A percentile compares a stretch with the other conserved stretches of the same genome.
These are phyloP conservation scores for Vitis riparia DNA, from an alignment of 164 flowering plant species.

Conservation along the genomic window DNA sequence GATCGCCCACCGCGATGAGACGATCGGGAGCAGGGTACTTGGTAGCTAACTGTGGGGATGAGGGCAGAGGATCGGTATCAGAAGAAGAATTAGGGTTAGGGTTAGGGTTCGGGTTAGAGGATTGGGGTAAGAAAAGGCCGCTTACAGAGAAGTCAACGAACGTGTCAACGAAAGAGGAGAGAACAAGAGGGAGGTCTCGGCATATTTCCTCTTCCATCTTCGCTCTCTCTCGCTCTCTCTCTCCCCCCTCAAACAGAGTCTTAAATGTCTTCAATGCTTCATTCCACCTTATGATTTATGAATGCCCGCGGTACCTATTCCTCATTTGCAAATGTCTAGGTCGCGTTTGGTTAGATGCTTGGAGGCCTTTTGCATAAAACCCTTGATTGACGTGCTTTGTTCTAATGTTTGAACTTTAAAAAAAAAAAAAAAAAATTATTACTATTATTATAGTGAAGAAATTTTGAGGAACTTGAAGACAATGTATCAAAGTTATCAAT, in stretches of 20 bases:
- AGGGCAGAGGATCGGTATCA: not conserved
- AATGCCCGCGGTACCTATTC: too few species aligned
- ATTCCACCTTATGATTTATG: not conserved
- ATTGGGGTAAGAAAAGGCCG: constrained; percentile 47
- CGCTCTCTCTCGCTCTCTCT: not conserved
- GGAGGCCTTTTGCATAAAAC: too few species aligned
- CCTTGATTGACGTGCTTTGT: too few species aligned
- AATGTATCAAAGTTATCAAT: too few species aligned
- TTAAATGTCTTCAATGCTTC: too few species aligned
- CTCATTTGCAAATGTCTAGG: too few species aligned
- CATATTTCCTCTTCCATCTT: constrained; percentile 24
- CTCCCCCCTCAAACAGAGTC: not conserved
- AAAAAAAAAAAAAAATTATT: too few species aligned
- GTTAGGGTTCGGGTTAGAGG: constrained; percentile 4
- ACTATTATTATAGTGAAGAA: too few species aligned
- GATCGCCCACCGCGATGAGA: constrained; percentile 84
- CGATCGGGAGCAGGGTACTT: constrained; percentile 58
- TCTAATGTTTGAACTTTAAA: too few species aligned
- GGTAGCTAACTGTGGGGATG: constrained; percentile 35
- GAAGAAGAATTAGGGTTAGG: constrained; percentile 9
- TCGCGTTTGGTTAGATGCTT: too few species aligned
- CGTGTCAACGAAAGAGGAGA: constrained; percentile 67
- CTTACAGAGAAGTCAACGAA: constrained; percentile 68
- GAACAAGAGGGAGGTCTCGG: constrained; percentile 33
- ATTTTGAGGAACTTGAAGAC: too few species aligned